Conservation (phyloP, 2,329 filamentous ascomycete genomes). For the Fusarium sp. region DNA sequence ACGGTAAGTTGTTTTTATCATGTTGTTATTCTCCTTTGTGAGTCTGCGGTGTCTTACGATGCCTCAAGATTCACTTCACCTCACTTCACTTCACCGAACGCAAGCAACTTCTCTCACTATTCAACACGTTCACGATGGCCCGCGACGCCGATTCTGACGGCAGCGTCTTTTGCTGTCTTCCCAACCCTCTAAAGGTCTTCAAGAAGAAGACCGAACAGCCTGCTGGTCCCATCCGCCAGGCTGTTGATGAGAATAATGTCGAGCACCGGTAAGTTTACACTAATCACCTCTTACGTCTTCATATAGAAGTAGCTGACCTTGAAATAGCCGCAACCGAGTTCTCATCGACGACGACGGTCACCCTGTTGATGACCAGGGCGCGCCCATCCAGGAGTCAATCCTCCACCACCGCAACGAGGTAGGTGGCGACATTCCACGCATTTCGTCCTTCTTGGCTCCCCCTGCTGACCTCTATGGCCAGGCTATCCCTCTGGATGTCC, state of each 20-base stretch:
- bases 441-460: neutral
- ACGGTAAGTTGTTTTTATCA: slow-evolving; percentile 7
- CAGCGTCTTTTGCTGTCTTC: too few species aligned
- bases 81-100: neutral
- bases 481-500: neutral
- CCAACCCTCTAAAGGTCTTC: too few species aligned
- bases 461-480: neutral
- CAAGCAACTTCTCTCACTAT: neutral
- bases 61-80: neutral
- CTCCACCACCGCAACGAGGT: neutral
- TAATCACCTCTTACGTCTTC: neutral
- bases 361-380: neutral
- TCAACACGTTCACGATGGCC: slow-evolving; percentile 2
- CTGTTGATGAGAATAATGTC: rapidly evolving
- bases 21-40: slow-evolving; percentile 4
- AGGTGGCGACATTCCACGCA: neutral
- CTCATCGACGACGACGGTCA: neutral
- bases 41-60: slow-evolving; percentile 3
- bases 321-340: neutral
- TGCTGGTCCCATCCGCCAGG: neutral
- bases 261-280: slow-evolving; percentile 19
- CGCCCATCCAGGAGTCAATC: neutral
- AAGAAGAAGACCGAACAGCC: neutral
- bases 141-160: neutral
- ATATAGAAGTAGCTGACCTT: neutral